phyloP scores from a whole-genome alignment of 2,329 filamentous ascomycete genomes.

The Hymenoscyphus salicellus region DNA sequence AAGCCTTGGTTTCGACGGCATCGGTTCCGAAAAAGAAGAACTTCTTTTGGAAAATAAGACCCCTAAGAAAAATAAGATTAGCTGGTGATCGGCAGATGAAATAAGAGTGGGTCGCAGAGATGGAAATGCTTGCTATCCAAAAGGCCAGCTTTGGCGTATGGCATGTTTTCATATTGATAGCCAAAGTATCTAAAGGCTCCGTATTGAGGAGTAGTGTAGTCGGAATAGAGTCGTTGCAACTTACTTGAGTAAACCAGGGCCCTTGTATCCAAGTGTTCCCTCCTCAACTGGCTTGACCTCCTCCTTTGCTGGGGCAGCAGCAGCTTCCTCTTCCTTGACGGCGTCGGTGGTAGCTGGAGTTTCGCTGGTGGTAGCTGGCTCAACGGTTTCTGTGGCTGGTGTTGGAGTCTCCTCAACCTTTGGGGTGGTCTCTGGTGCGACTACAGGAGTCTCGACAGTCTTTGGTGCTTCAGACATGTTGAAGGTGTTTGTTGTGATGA shows the following conservation, averaged over 20 bases:
- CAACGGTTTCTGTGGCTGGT: constrained; percentile 37
- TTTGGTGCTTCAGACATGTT: constrained; percentile 66
- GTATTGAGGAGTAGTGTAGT: background rate
- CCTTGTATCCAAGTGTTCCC: constrained; percentile 86
- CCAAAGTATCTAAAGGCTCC: background rate
- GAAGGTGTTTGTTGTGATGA: constrained; percentile 16
- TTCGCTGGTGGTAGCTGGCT: constrained; percentile 37
- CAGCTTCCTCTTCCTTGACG: constrained; percentile 12
- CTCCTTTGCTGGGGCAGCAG: constrained; percentile 48
- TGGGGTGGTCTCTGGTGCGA: constrained; percentile 28
- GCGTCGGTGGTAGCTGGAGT: constrained; percentile 61
- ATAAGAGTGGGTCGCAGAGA: background rate
- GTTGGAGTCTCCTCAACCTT: constrained; percentile 27
- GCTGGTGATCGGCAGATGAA: background rate
- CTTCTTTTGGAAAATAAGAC: constrained; percentile 83
- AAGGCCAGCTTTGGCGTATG: background rate
- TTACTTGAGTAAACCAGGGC: constrained; percentile 77
- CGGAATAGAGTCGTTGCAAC: constrained; percentile 37
- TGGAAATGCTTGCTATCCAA: background rate
- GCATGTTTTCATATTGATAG: background rate
- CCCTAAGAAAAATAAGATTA: constrained; percentile 49
- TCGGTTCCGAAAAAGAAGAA: constrained; percentile 85
- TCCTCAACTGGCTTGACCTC: constrained; percentile 53
- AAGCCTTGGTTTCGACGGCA: constrained; percentile 68
- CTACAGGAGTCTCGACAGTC: constrained; percentile 53